Base-by-base conservation (phyloP, 345 rosid species). In the Isatis tinctoria region DNA sequence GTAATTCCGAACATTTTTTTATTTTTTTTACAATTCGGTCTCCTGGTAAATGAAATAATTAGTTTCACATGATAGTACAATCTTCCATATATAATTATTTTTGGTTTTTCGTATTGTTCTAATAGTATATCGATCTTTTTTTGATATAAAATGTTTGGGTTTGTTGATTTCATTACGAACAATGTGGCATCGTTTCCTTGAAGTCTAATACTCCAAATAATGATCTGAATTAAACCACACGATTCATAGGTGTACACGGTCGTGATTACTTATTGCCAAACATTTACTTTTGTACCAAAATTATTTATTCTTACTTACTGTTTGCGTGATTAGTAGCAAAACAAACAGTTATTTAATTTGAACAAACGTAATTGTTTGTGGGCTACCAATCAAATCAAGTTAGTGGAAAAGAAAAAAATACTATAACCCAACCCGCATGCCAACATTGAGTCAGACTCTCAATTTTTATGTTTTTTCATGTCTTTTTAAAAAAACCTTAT, bases 401-500 rank as follows among this genome's bases (percentile, higher is more conserved):
- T 26, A 43, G 67, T 62, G 51, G 22, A 27, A 28, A 18, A 10
- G 18, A 49, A 11, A 51, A 13, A 53, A n/a, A n/a, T n/a, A n/a
- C n/a, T 7, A 20, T 2, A 28, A 18, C 35, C 35, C 35, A 8
- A 44, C 47, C 56, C 27, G 47, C 77, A 54, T 73, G 77, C 71
- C 70, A 73, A 64, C 70, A 73, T 52, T 63, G 58, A 54, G 67
- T 43, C 70, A 72, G 69, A 63, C 30, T 35, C 47, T 69, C 48
- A 16, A 14, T 44, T 16, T 8, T 18, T 8, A 0, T 27, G 24
- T 17, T 5, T 12, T 6, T 24, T 26, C 5, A 1, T 8, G 1
- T 4, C 3, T 10, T 16, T 24, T n/a, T 8, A 1, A 10, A 8
- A 6, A 56, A 30, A n/a, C n/a, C 41, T 13, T 43, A 58, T 24